Evolutionary conservation across 225 moss, liverwort and hornwort genomes (phyloP).

Genomic region (Lunularia cruciata): DNA sequence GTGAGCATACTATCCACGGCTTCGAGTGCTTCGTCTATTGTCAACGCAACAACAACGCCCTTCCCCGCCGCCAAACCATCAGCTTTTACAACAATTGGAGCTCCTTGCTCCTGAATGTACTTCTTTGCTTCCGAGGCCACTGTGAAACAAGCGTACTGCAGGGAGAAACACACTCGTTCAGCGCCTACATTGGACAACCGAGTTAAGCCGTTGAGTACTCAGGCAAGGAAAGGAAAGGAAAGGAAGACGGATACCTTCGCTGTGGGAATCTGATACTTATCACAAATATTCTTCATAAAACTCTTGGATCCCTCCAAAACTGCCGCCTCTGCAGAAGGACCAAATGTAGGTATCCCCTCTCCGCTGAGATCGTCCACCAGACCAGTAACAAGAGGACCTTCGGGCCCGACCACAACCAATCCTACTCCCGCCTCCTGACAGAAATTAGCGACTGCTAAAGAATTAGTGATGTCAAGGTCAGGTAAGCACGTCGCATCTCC

Average conservation of each 20-base stretch:
- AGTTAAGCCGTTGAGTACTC: neutral
- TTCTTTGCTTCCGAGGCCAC: conserved; percentile 60
- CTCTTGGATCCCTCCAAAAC: conserved; percentile 85
- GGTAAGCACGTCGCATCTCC: conserved; percentile 55
- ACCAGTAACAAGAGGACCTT: conserved; percentile 83
- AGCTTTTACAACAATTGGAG: conserved; percentile 89
- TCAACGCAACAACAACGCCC: conserved; percentile 78
- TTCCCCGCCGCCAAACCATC: conserved; percentile 95
- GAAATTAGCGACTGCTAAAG: conserved; percentile 60
- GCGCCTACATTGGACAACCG: neutral
- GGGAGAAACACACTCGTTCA: neutral
- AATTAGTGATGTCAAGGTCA: conserved; percentile 55
- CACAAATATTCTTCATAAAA: conserved; percentile 91
- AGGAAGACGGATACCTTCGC: conserved; percentile 45
- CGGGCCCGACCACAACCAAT: conserved; percentile 85
- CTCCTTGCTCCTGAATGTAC: conserved; percentile 67
- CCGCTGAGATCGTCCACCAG: conserved; percentile 68
- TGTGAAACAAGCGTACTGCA: conserved; percentile 68
- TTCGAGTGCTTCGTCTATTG: conserved; percentile 65
- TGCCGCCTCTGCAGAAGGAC: conserved; percentile 76
- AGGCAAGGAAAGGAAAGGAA: neutral
- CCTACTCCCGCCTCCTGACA: conserved; percentile 59
- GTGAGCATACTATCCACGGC: conserved; percentile 87
- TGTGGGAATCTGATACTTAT: conserved; percentile 80
- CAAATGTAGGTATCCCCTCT: conserved; percentile 66